These are phyloP conservation scores for Hydrangea macrophylla DNA, from an alignment of 148 eudicot genomes.

Conservation along the genomic window DNA sequence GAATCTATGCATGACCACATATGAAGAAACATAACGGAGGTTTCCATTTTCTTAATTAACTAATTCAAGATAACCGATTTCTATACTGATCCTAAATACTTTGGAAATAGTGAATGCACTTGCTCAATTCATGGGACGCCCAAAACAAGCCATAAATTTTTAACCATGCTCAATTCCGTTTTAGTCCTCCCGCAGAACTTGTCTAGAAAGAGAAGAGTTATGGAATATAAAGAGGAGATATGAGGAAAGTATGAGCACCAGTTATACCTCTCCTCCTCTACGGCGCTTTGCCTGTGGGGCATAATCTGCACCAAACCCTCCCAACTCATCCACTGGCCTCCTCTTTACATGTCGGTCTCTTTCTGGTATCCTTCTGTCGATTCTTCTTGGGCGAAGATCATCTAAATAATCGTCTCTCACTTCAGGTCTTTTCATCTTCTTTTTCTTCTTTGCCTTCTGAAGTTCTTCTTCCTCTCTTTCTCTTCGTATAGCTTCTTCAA, in stretches of 20 bases:
- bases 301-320: conserved; percentile 50
- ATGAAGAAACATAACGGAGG: no score
- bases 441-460: conserved; percentile 64
- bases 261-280: conserved; percentile 91
- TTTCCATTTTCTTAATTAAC: no score
- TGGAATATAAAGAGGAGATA: background rate
- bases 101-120: no score
- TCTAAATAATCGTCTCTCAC: conserved; percentile 55
- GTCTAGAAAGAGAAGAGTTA: background rate
- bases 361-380: conserved; percentile 55
- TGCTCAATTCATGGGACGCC: no score
- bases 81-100: no score
- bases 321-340: conserved; percentile 54
- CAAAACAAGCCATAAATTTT: background rate
- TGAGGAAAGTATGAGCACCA: background rate
- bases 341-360: conserved; percentile 56
- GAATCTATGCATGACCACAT: no score
- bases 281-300: conserved; percentile 71
- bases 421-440: conserved; percentile 64
- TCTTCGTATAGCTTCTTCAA: conserved; percentile 58
- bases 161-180: background rate
- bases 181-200: background rate
- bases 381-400: conserved; percentile 45
- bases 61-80: no score
- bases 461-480: conserved; percentile 87